phyloP scores from a whole-genome alignment of 371 early-diverging fungal species.

The Zychaea mexicana region DNA sequence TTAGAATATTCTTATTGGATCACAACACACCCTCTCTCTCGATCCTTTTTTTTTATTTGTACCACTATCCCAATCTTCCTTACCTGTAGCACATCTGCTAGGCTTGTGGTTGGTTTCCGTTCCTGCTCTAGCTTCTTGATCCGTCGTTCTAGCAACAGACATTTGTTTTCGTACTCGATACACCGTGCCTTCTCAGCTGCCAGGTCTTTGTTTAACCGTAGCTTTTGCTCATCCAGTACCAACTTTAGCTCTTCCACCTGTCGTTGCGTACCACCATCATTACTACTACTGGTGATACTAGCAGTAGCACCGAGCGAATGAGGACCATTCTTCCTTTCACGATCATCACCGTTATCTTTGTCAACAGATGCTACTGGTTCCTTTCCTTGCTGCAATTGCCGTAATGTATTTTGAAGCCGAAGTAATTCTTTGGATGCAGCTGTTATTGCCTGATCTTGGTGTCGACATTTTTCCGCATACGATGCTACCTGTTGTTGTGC shows the following conservation, averaged over 20 bases:
- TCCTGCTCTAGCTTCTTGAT: conserved; percentile 16
- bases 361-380: not conserved
- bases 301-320: too few species aligned
- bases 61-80: not conserved
- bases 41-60: not conserved
- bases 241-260: conserved; percentile 14
- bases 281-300: too few species aligned
- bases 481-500: conserved; percentile 18
- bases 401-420: conserved; percentile 17
- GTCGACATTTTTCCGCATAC: conserved; percentile 30
- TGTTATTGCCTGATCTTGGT: conserved; percentile 26
- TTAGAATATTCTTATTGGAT: not conserved
- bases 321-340: too few species aligned
- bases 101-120: conserved; percentile 4
- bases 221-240: conserved; percentile 16
- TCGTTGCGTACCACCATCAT: not conserved
- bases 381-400: conserved; percentile 9
- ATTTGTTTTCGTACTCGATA: conserved; percentile 18
- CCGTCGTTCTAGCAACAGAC: conserved; percentile 13
- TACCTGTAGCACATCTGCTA: conserved; percentile 21
- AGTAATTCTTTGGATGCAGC: conserved; percentile 22
- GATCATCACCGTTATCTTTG: not conserved
- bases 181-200: conserved; percentile 17
- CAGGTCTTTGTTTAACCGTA: conserved; percentile 15
- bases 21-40: not conserved